phyloP scores from a whole-genome alignment of 441 rosid genomes.

The Geranium incanum region DNA sequence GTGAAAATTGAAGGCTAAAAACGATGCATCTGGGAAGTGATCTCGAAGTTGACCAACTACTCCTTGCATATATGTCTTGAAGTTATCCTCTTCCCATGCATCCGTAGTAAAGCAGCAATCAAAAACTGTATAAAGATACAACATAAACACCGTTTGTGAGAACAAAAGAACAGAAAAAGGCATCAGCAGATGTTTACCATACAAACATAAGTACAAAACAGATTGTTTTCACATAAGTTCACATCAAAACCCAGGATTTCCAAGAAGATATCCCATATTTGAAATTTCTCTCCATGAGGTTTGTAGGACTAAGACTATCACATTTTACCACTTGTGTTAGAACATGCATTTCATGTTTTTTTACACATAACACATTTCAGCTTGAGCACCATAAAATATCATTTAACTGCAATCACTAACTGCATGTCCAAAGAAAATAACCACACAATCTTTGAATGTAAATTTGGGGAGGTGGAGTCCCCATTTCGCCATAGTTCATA shows the following conservation, averaged over 20 bases:
- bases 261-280: background rate
- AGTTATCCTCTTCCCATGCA: slow-evolving; percentile 56
- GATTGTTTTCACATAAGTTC: background rate
- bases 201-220: background rate
- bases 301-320: background rate
- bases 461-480: background rate
- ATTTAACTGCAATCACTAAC: background rate
- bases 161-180: background rate
- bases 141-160: background rate
- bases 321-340: background rate
- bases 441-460: background rate
- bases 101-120: slow-evolving; percentile 79
- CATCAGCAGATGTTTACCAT: background rate
- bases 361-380: background rate
- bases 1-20: slow-evolving; percentile 79
- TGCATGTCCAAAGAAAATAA: background rate
- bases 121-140: slow-evolving; percentile 44
- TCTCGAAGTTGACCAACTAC: slow-evolving; percentile 59
- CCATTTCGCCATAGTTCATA: background rate
- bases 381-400: slow-evolving; percentile 1
- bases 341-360: background rate
- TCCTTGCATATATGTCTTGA: slow-evolving; percentile 50
- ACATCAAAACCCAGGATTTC: background rate
- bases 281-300: background rate
- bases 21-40: slow-evolving; percentile 71